Base-by-base conservation (phyloP, 2,329 filamentous ascomycete genomes). In the Fusarium nanum region DNA sequence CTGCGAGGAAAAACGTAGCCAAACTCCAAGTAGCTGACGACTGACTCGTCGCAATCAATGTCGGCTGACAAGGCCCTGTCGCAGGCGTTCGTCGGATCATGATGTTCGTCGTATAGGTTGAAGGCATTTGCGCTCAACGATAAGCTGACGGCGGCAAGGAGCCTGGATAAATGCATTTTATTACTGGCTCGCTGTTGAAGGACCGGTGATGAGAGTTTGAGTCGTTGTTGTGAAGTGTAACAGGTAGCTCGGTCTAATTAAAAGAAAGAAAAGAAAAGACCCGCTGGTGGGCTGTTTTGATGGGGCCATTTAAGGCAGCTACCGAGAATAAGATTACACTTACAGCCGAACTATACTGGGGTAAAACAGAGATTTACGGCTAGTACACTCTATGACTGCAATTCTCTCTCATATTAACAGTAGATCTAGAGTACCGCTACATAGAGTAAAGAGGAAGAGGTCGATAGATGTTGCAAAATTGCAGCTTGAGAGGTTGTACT, bases 131-230 rank as follows among this genome's bases (percentile, higher is more conserved):
- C 18, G 5, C 10, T 4, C 2, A n/a, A n/a, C 2, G n/a, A 4
- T 1, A 37, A 1, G 18, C 1, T 37, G 2, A 37, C 12, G 4
- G 10, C 6, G n/a, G 12, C 2, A 37, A n/a, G 0, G 3, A 37
- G 18, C 2, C 1, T 12, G 12, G 18, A 37, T 37, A n/a, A 7
- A 11, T 37, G 18, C 34, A 37, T 37, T 37, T n/a, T n/a, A n/a
- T n/a, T n/a, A n/a, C n/a, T n/a, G n/a, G n/a, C n/a, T n/a, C n/a
- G 18, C 32, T 6, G 8, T 3, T 14, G 8, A 18, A 34, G 0
- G 9, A 6, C 32, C 16, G 1, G 32, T 1, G 32, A 34, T 18
- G 32, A 34, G 5, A 34, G 8, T 2, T 34, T 18, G n/a, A n/a
- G n/a, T n/a, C n/a, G n/a, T n/a, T n/a, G n/a, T n/a, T n/a, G n/a